Conservation (phyloP, 108 stramenopile species). For the Conticribra weissflogii region DNA sequence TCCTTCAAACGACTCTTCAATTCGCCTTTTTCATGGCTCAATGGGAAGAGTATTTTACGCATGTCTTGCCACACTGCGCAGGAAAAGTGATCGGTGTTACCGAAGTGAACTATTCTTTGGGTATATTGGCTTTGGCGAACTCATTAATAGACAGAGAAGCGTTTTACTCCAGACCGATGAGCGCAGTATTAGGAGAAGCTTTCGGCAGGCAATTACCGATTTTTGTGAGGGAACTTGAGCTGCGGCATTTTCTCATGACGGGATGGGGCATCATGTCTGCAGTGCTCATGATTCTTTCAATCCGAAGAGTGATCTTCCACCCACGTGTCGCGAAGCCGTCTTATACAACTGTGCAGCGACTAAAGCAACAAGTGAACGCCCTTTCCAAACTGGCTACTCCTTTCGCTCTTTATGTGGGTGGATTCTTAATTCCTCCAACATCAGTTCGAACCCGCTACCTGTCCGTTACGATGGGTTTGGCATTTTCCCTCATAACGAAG, state of each 20-base stretch:
- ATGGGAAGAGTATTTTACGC: constrained; percentile 96
- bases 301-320: constrained; percentile 48
- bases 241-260: constrained; percentile 37
- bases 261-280: constrained; percentile 49
- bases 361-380: constrained; percentile 40
- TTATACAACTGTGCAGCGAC: constrained; percentile 18
- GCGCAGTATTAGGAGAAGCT: constrained; percentile 6
- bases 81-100: constrained; percentile 80
- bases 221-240: constrained; percentile 37
- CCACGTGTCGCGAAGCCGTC: constrained; percentile 28
- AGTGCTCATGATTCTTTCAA: constrained; percentile 48
- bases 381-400: constrained; percentile 68
- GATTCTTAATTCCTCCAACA: constrained; percentile 42
- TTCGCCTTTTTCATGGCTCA: constrained; percentile 92
- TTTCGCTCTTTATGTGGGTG: constrained; percentile 34
- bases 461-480: constrained; percentile 58
- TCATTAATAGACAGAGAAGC: constrained; percentile 53
- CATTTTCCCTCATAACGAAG: constrained; percentile 75
- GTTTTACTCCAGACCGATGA: constrained; percentile 42
- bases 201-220: constrained; percentile 21
- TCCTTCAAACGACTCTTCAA: constrained; percentile 73
- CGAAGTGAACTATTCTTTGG: constrained; percentile 73
- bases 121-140: constrained; percentile 31
- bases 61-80: constrained; percentile 73
- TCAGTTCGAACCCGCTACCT: constrained; percentile 48